Evolutionary conservation across 2,329 filamentous ascomycete genomes (phyloP), one percentile per base, ranked within the genome.

Genomic region (Gremmenia infestans): DNA sequence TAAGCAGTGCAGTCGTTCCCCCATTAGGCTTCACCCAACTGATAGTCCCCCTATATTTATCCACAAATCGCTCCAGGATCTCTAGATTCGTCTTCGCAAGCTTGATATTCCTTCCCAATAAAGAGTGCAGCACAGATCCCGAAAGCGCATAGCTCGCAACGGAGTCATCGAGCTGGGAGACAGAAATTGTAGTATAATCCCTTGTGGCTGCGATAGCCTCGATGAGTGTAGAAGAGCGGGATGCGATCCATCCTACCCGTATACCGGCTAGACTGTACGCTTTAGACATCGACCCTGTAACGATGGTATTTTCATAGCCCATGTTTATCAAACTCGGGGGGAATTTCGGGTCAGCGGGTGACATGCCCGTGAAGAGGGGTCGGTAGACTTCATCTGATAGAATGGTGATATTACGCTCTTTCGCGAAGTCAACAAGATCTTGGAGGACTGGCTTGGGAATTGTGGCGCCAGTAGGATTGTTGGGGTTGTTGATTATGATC

Each of bases 141-240:
- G 81, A 81, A 7, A 96, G 74, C 0, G 91, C 91, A 66, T 86
- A 93, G 28, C 82, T 80, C 2, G 90, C 91, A 11, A 96, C 78
- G 50, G 82, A 80, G 68, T 96, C 89, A 69, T 95, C 90, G 6
- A 96, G 74, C 66, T 87, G 83, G n/a, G 88, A 89, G 0, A 95
- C 89, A 40, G 87, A 88, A 65, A 95, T 95, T 25, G 88, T 91
- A 3, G 89, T 95, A 74, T 94, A 95, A 70, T 94, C 87, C 42
- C 90, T 78, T 1, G 85, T 85, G 14, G 75, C 72, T 11, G 86
- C 83, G 59, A 88, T 78, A 14, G 78, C 75, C 50, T 85, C 79
- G 52, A 93, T 79, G 54, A 95, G 77, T 0, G 74, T 72, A 5
- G 69, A 67, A 69, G 83, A 81, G 25, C 82, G 82, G 14, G 85